Conservation (phyloP, 225 moss, liverwort and hornwort species). For the Climacium dendroides region DNA sequence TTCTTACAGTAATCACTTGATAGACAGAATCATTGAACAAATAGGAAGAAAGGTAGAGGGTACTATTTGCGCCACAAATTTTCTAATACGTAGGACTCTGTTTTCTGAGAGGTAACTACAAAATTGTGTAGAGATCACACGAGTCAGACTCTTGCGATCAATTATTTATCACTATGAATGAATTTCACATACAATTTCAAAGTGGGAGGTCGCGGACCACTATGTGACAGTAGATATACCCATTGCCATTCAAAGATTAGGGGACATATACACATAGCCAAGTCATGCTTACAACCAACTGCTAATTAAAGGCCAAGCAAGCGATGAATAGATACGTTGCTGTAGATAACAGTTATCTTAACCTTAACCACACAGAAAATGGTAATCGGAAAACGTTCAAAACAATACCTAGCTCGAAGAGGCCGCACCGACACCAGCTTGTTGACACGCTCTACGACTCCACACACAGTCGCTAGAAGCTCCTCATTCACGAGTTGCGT, state of each 20-base stretch:
- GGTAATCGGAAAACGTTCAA: not conserved
- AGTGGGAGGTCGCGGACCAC: too few relatives aligned
- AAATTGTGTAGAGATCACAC: not conserved
- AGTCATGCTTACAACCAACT: not conserved
- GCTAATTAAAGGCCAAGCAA: not conserved
- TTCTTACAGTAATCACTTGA: not conserved
- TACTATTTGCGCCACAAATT: too few relatives aligned
- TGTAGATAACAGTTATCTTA: not conserved
- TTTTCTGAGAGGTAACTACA: too few relatives aligned
- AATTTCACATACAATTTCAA: not conserved
- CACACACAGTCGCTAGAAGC: constrained; percentile 88
- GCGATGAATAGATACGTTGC: not conserved
- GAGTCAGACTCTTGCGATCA: not conserved
- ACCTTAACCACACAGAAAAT: not conserved
- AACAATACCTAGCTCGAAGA: constrained; percentile 69
- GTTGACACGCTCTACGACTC: constrained; percentile 90
- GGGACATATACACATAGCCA: not conserved
- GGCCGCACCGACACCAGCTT: constrained; percentile 97
- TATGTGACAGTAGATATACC: not conserved
- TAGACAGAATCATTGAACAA: not conserved
- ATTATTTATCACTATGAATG: not conserved
- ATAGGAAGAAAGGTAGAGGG: not conserved
- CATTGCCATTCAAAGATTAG: not conserved
- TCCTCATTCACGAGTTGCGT: constrained; percentile 78
- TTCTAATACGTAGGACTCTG: not conserved